Conservation (phyloP, 345 rosid genomes). For the Sisymbrium altissimum region DNA sequence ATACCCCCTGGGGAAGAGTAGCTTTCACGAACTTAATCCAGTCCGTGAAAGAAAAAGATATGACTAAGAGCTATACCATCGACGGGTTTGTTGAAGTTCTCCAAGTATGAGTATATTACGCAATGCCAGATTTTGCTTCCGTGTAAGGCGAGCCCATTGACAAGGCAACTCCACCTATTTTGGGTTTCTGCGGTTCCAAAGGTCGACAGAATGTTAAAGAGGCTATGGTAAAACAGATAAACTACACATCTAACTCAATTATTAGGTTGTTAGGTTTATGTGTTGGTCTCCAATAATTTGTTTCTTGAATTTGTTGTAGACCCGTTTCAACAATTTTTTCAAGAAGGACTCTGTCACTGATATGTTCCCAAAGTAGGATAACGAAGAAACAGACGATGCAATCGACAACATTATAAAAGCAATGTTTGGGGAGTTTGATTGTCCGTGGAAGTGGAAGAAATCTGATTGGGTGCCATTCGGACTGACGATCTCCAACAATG, state of each 20-base stretch:
- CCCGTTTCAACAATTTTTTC: no score
- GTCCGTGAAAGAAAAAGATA: background rate
- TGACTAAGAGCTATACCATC: background rate
- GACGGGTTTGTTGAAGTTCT: background rate
- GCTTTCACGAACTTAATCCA: background rate
- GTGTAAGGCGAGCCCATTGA: background rate
- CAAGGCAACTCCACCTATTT: background rate
- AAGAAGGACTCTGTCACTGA: no score
- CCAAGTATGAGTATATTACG: background rate
- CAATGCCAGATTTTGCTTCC: background rate
- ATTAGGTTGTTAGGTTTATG: no score
- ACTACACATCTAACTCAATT: background rate
- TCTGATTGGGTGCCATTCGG: no score
- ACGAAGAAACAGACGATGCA: no score
- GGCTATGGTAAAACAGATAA: background rate
- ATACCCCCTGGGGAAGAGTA: background rate
- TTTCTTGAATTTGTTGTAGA: no score
- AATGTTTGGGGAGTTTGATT: no score
- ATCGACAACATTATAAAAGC: no score
- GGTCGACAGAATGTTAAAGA: background rate
- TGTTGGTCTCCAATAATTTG: no score
- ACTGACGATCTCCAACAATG: no score
- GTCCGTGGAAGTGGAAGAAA: no score
- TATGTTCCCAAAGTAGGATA: no score
- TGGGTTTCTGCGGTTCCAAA: background rate